A percentile compares a stretch with the other conserved stretches of the same genome.
Conservation (phyloP, 371 early-diverging fungal genomes). For the Lichtheimia corymbifera region DNA sequence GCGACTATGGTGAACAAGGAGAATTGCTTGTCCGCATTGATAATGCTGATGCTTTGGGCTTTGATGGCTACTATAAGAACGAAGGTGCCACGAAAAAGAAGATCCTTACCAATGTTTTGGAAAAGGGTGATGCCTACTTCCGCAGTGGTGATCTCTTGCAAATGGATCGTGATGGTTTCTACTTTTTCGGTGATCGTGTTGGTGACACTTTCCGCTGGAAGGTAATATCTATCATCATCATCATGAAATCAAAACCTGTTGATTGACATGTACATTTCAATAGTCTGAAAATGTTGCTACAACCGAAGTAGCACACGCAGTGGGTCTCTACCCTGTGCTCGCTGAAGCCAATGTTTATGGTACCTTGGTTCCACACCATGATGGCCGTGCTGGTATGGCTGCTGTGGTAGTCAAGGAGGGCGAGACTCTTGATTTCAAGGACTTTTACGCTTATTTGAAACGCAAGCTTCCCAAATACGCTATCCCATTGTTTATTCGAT, state of each 20-base stretch:
- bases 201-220: slow-evolving; percentile 82
- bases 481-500: slow-evolving; percentile 60
- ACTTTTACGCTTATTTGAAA: slow-evolving; percentile 31
- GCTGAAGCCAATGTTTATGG: slow-evolving; percentile 70
- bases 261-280: too few relatives aligned
- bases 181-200: slow-evolving; percentile 74
- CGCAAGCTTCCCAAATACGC: slow-evolving; percentile 61
- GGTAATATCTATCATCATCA: background rate
- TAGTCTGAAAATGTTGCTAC: slow-evolving; percentile 66
- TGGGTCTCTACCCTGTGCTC: slow-evolving; percentile 59
- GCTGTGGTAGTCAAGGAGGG: slow-evolving; percentile 49
- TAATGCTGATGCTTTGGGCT: background rate
- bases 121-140: slow-evolving; percentile 33
- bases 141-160: slow-evolving; percentile 71
- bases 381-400: slow-evolving; percentile 82
- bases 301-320: slow-evolving; percentile 62
- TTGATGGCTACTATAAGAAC: slow-evolving; percentile 17
- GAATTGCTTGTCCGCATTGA: slow-evolving; percentile 5
- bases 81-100: slow-evolving; percentile 12
- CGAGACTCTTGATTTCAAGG: slow-evolving; percentile 30
- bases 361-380: slow-evolving; percentile 50
- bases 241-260: too few relatives aligned
- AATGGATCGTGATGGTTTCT: slow-evolving; percentile 57
- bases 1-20: slow-evolving; percentile 19
- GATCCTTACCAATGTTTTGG: slow-evolving; percentile 8